These are phyloP conservation scores for Zangia roseola DNA, from an alignment of 768 basidiomycete species.

Conservation along the genomic window DNA sequence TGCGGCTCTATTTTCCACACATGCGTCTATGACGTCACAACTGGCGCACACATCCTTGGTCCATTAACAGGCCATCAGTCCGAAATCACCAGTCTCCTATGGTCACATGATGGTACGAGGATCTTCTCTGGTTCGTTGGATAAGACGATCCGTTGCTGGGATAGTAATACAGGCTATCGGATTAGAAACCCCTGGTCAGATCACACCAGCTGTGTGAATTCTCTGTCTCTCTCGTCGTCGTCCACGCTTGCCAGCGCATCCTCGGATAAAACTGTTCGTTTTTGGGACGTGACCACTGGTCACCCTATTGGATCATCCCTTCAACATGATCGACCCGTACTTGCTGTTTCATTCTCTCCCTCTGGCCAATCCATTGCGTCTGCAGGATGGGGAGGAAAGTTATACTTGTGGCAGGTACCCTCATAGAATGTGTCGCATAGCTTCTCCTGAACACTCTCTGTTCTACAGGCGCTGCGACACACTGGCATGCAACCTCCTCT, in stretches of 20 bases:
- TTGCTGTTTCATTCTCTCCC: conserved; percentile 2
- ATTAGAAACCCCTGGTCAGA: conserved; percentile 11
- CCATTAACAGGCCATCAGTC: neutral
- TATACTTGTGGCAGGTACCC: neutral
- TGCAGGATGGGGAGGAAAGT: neutral
- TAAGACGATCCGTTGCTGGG: conserved; percentile 9
- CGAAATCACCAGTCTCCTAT: neutral
- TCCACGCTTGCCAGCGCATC: neutral
- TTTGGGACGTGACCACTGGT: neutral
- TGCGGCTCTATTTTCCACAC: neutral
- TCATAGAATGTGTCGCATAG: neutral
- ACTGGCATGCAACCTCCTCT: too few species aligned
- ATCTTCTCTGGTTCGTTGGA: neutral
- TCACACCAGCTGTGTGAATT: neutral
- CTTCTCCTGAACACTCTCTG: too few species aligned
- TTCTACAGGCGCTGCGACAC: too few species aligned
- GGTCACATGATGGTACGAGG: conserved; percentile 13
- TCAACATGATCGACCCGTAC: neutral
- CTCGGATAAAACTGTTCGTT: neutral
- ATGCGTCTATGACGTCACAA: neutral
- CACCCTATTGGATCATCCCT: neutral
- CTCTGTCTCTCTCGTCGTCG: neutral
- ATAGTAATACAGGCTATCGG: neutral
- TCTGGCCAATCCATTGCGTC: neutral
- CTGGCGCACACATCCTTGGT: neutral